Base-by-base conservation (phyloP, 371 early-diverging fungal genomes). In the Synchytrium microbalum region DNA sequence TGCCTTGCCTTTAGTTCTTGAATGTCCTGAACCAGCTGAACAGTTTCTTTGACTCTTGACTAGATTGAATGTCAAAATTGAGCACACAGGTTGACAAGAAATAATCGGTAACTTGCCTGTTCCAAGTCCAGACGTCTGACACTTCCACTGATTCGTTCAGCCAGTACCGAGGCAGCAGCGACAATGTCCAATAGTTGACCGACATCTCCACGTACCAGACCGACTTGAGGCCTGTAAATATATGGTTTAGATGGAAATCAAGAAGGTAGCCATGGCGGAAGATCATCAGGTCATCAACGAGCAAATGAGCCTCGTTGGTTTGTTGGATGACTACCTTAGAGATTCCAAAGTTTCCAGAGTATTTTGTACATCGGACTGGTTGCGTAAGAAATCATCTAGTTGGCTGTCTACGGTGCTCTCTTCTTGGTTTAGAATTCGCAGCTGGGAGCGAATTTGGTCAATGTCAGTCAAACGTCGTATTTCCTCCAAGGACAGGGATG, bases 61-160 rank as follows among this genome's bases (percentile, higher is more conserved):
- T 87, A 62, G 24, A 31, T 8, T 23, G 1, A 54, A 23, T 67
- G 29, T 28, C 13, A n/a, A 31, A 23, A 10, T 19, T 38, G 28
- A 32, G 56, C 53, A 24, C 2, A 26, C 16, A 14, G 16, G 58
- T 28, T n/a, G 5, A 2, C 10, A 8, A 26, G 59, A 23, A 26
- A 1, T 16, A 58, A 10, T 28, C 58, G 54, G 30, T 58, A 54
- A 57, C 58, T 61, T 13, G 68, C 71, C 72, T 86, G 89, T 65
- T 92, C 90, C 61, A 85, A 77, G 69, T 92, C 92, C 38, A 92
- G 69, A 61, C 87, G 86, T 32, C 93, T 76, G 32, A 92, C 92
- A 70, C 88, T 88, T 30, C 79, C 87, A 64, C 89, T 88, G 61
- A 92, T 91, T 1, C 80, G 78, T 60, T 89, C 91, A 2, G 93